Evolutionary conservation across 768 basidiomycete genomes (phyloP), one percentile per base, ranked within the genome.

Genomic region (Boletus coccyginus): DNA sequence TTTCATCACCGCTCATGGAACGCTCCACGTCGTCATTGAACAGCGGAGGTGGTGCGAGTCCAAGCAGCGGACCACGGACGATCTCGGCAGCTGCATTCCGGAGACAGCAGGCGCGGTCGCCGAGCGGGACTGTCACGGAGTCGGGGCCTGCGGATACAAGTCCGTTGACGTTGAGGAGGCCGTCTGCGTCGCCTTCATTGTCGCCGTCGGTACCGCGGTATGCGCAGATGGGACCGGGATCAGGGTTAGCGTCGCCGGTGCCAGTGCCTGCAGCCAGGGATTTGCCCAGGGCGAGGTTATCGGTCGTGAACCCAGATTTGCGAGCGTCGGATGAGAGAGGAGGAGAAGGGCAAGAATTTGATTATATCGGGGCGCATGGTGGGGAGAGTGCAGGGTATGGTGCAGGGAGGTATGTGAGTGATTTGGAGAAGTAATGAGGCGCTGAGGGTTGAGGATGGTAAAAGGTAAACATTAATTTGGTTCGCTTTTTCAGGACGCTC

Each of bases 51-150:
- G 53, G 48, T 24, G 3, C 19, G 42, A 69, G 74, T 3, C 59
- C 74, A 9, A 77, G 75, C 3, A 66, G 59, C 5, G 47, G 49
- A 0, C 69, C 79, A 14, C 78, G 85, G 42, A 92, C 82, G 53
- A 90, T 92, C 50, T 82, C 87, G 3, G 89, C 88, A 0, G 86
- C 88, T 7, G 88, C 88, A 27, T 92, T 92, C 71, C 81, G 79
- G 63, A 75, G 86, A 31, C 83, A 78, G 33, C 75, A 75, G 44
- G 66, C 62, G 1, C 74, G 75, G 21, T 66, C 70, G 39, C 61
- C 64, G 35, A 73, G 69, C 44, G 55, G 52, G 36, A 29, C 27
- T 27, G 27, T 27, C 2, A 27, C 49, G 7, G 52, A 64, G 29
- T 3, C 46, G 43, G 67, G 66, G 10, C 64, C 73, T 9, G 74